Conservation (phyloP, 2,329 filamentous ascomycete species). For the Pseudogymnoascus verrucosus region DNA sequence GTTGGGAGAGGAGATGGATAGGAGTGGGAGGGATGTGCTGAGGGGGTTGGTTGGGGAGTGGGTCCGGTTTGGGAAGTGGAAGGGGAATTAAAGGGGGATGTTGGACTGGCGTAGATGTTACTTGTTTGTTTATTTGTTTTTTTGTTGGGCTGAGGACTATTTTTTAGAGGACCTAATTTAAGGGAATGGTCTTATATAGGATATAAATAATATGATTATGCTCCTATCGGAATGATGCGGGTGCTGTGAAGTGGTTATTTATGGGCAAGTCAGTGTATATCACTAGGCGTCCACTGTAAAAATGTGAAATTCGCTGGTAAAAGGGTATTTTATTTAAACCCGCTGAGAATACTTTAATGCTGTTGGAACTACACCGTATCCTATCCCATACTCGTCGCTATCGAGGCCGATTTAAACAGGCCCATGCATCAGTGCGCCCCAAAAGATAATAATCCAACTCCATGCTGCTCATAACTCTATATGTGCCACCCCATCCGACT, state of each 20-base stretch:
- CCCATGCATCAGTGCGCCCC: background rate
- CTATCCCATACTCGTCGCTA: background rate
- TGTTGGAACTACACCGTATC: background rate
- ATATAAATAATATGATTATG: background rate
- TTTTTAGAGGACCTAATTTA: background rate
- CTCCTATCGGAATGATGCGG: background rate
- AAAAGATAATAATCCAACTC: background rate
- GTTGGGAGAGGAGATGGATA: constrained; percentile 52
- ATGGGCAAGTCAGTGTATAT: too few species aligned
- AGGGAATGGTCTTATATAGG: background rate
- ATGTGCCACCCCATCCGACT: background rate
- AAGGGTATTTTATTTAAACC: background rate
- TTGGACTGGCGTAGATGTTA: background rate
- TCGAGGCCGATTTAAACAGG: background rate
- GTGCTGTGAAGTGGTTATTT: background rate
- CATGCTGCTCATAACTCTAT: background rate
- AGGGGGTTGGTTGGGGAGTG: constrained; percentile 51
- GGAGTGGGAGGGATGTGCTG: constrained; percentile 50
- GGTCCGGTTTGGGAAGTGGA: constrained; percentile 57
- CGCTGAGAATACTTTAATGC: background rate
- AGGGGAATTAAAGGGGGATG: constrained; percentile 14
- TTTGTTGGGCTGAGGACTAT: background rate
- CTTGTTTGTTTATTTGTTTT: background rate
- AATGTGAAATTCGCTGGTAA: background rate
- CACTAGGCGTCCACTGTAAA: background rate